Percentiles rank a stretch among this genome's conserved stretches.
Evolutionary conservation across 805 yeast species (phyloP).

Genomic region (Ogataea chonburiensis): DNA sequence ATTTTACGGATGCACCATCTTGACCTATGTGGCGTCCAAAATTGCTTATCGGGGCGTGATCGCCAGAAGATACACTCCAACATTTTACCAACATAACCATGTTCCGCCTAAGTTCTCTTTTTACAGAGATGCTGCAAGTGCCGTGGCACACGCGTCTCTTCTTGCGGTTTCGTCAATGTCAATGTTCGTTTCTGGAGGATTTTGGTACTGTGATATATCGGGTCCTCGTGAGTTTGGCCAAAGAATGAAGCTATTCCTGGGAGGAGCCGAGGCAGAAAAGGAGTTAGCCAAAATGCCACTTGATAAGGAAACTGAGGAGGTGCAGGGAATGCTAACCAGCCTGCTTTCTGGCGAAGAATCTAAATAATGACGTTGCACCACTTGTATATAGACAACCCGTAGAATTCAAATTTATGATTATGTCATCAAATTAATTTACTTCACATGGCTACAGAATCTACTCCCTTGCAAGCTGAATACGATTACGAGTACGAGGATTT

Average conservation of each 20-base stretch:
- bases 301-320: slow-evolving; percentile 58
- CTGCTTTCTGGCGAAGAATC: slow-evolving; percentile 16
- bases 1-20: slow-evolving; percentile 70
- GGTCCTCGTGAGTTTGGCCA: slow-evolving; percentile 67
- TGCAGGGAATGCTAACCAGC: slow-evolving; percentile 44
- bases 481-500: slow-evolving; percentile 21
- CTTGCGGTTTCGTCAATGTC: slow-evolving; percentile 70
- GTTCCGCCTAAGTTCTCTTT: slow-evolving; percentile 81
- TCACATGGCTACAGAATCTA: slow-evolving; percentile 10
- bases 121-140: slow-evolving; percentile 79
- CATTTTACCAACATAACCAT: slow-evolving; percentile 79
- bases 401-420: slow-evolving; percentile 1
- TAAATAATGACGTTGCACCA: slow-evolving; percentile 9
- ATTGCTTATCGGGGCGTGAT: slow-evolving; percentile 73
- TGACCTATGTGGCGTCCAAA: slow-evolving; percentile 70
- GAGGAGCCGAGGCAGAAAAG: slow-evolving; percentile 63
- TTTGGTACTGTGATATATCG: slow-evolving; percentile 79
- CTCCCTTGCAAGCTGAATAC: slow-evolving; percentile 10
- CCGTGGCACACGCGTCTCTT: slow-evolving; percentile 77
- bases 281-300: slow-evolving; percentile 44
- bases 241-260: slow-evolving; percentile 60
- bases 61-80: slow-evolving; percentile 71
- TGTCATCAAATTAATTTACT: slow-evolving; percentile 1
- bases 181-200: slow-evolving; percentile 69
- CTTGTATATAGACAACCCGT: slow-evolving; percentile 6